Base-by-base conservation (phyloP, 805 yeast species). In the Lachancea fermentati region DNA sequence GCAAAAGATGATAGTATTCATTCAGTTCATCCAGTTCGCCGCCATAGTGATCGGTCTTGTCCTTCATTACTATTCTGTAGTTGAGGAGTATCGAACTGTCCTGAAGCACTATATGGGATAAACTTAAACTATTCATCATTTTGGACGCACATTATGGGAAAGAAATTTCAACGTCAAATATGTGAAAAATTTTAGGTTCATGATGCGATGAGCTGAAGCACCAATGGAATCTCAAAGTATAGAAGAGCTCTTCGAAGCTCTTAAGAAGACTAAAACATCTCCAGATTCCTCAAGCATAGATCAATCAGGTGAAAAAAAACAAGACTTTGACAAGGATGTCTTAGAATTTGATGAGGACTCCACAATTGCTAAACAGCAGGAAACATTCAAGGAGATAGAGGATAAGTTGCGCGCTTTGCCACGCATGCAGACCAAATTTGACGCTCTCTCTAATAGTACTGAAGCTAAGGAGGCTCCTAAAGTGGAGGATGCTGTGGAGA, bases 381-480 rank as follows among this genome's bases (percentile, higher is more conserved):
- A 50, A 13, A 48, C 49, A 12, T 62, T 62, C 36, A 42, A 46
- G 19, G 52, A 53, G 18, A 61, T 60, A 24, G 65, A 54, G 38
- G 42, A 46, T n/a, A 48, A 39, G 19, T 45, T 48, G 44, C 54
- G 45, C 34, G 47, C 36, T 18, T 52, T 62, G 19, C 67, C 67
- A 12, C 54, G 53, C 24, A 44, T 62, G 26, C 39, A 53, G 12
- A 61, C 50, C 22, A 48, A 38, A 2, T 62, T 62, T 41, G 67
- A 62, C 41, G 30, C 32, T 6, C 45, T 62, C 18, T 37, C 50
- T 25, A 46, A 32, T 13, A 36, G 34, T 14, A 16, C 30, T 16
- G 37, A 43, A 14, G 24, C 34, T 13, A 39, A 42, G 36, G 31
- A 43, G 19, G 34, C 41, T 30, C 30, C 39, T 11, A 42, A 39